Conservation (phyloP, 768 basidiomycete genomes). For the Clavulina sp. region DNA sequence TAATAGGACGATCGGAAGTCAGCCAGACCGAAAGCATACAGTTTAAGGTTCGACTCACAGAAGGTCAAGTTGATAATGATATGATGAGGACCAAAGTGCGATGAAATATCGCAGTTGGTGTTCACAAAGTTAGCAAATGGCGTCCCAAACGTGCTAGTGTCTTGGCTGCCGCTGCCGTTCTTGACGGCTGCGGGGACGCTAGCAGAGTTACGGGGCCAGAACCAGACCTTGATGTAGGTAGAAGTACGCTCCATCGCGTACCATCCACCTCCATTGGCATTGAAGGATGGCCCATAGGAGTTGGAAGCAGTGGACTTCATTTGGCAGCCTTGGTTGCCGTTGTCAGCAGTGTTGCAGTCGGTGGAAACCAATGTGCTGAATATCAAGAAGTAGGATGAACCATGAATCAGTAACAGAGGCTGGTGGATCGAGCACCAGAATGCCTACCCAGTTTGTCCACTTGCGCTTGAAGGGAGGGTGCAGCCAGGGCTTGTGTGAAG, state of each 20-base stretch:
- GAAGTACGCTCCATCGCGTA: slow-evolving; percentile 13
- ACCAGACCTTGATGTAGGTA: slow-evolving; percentile 8
- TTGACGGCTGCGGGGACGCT: slow-evolving; percentile 11
- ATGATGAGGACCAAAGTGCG: slow-evolving; percentile 12
- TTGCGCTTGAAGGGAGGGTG: slow-evolving; percentile 7
- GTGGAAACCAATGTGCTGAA: slow-evolving; percentile 1
- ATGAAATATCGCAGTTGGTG: slow-evolving; percentile 20
- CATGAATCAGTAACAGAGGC: too few relatives aligned
- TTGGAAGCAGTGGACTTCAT: slow-evolving; percentile 9
- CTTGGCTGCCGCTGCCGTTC: slow-evolving; percentile 3
- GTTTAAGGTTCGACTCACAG: slow-evolving; percentile 8
- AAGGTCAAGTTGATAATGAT: slow-evolving; percentile 14
- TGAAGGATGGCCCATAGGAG: slow-evolving; percentile 6
- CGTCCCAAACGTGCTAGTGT: slow-evolving; percentile 2
- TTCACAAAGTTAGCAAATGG: slow-evolving; percentile 12
- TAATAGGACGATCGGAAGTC: slow-evolving; percentile 16
- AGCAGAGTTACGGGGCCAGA: slow-evolving; percentile 4
- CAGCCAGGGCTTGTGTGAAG: slow-evolving; percentile 10
- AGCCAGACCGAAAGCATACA: neutral
- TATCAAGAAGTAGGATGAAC: too few relatives aligned
- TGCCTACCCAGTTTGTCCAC: neutral
- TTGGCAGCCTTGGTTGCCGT: slow-evolving; percentile 20
- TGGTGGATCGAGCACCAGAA: too few relatives aligned
- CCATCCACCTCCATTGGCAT: slow-evolving; percentile 19
- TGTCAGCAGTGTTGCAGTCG: slow-evolving; percentile 10